phyloP scores from a whole-genome alignment of 2,329 filamentous ascomycete species.

The Epichloe coenophiala region DNA sequence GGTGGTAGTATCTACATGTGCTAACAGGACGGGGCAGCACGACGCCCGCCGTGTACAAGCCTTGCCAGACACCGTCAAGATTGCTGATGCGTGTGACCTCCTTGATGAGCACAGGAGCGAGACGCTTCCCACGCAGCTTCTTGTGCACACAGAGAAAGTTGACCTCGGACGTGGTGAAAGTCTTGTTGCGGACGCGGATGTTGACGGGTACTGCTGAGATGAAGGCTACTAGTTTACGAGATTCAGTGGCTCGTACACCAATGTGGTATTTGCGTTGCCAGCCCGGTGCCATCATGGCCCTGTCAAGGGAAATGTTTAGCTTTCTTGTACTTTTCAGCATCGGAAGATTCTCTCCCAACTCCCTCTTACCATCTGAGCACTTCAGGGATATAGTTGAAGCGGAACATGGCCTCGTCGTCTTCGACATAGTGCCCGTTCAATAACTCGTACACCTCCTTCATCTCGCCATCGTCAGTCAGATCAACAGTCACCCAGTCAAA shows the following conservation, averaged over 20 bases:
- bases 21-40: constrained; percentile 84
- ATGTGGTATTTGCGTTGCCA: constrained; percentile 95
- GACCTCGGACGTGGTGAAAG: constrained; percentile 74
- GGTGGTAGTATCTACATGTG: constrained; percentile 91
- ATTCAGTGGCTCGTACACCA: constrained; percentile 73
- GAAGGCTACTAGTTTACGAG: constrained; percentile 81
- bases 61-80: constrained; percentile 75
- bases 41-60: constrained; percentile 87
- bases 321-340: too few species aligned
- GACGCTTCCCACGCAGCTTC: constrained; percentile 84
- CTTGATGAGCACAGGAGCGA: constrained; percentile 91
- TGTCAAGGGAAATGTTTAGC: constrained; percentile 18
- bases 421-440: constrained; percentile 93
- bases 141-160: constrained; percentile 99
- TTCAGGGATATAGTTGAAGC: constrained; percentile 85
- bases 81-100: constrained; percentile 93
- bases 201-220: constrained; percentile 86
- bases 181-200: constrained; percentile 64
- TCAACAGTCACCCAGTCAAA: constrained; percentile 96
- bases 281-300: constrained; percentile 86
- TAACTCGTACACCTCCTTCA: constrained; percentile 85
- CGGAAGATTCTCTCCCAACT: too few species aligned
- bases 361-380: constrained; percentile 70
- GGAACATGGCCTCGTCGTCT: constrained; percentile 92
- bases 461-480: constrained; percentile 59